Base-by-base conservation (phyloP, 2,329 filamentous ascomycete genomes). In the Scedosporium boydii region DNA sequence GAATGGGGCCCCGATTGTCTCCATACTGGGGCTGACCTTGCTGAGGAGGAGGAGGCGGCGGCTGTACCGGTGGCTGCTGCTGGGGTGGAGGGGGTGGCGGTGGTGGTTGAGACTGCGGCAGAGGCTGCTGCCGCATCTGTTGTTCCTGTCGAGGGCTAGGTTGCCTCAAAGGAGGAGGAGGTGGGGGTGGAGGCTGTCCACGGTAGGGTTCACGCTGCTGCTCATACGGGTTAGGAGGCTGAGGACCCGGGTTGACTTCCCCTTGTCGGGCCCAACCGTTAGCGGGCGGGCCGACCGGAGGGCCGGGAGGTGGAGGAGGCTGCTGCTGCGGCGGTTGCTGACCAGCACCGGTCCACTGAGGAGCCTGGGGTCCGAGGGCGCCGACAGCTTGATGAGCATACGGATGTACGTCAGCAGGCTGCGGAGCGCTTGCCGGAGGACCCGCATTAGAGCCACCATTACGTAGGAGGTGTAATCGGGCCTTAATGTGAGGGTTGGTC, bases 391-490 rank as follows among this genome's bases (percentile, higher is more conserved):
- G 92, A 70, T 98, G 98, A 6, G 93, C 90, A 71, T 96, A 91
- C 59, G 93, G 93, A 73, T 98, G 93, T 23, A 98, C 92, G 74
- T 99, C 95, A 70, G 96, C 93, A 6, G 95, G 93, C 69, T 95
- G 85, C n/a, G 93, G 93, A 60, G 88, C 90, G 67, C 82, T 87
- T 68, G 82, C 87, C 69, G 88, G 90, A 65, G 88, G 82, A 68
- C 88, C 80, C 64, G 90, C 87, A 71, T 86, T 88, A 65, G 86
- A 82, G 69, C 89, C 88, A 18, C 91, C 91, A 66, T 86, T 93
- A 63, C 95, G 90, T 63, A 99, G 84, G 57, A 99, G 82, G 72
- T 96, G 90, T 65, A 99, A 81, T 65, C 95, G 87, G 63, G 93
- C 92, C 76, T 98, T 98, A 80, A 99, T 98, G 74, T 98, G 93